These are phyloP conservation scores for Neospermospora avenae DNA, from an alignment of 2,329 filamentous ascomycete species.

Conservation along the genomic window DNA sequence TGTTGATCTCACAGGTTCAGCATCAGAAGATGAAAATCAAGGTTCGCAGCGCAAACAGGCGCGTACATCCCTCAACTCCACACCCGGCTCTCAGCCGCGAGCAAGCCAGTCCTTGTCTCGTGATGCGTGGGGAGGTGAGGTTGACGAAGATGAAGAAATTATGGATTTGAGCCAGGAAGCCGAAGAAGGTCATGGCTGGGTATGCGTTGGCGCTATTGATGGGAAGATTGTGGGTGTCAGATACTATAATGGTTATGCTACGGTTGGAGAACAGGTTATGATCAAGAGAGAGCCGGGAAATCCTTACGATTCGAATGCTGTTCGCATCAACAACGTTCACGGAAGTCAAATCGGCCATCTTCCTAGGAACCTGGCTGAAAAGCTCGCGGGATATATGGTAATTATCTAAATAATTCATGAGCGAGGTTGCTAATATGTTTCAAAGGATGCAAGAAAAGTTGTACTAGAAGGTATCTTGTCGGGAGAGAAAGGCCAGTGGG, in stretches of 20 bases:
- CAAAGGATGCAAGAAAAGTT: constrained; percentile 53
- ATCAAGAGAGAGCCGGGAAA: constrained; percentile 65
- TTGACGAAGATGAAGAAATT: constrained; percentile 28
- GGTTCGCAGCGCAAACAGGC: constrained; percentile 29
- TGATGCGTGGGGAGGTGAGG: constrained; percentile 22
- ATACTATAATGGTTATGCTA: constrained; percentile 63
- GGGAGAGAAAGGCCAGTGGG: constrained; percentile 62
- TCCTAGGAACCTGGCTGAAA: constrained; percentile 62
- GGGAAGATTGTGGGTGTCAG: constrained; percentile 49
- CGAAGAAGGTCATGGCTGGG: constrained; percentile 33
- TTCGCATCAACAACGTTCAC: constrained; percentile 74
- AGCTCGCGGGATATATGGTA: constrained; percentile 70
- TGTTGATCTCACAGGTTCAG: constrained; percentile 41
- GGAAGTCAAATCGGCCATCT: constrained; percentile 76
- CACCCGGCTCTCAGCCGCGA: constrained; percentile 16
- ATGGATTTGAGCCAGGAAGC: constrained; percentile 33
- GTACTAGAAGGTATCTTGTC: constrained; percentile 66
- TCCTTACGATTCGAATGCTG: constrained; percentile 70
- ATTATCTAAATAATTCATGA: constrained; percentile 19
- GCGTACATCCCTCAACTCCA: constrained; percentile 14
- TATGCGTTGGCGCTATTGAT: constrained; percentile 34
- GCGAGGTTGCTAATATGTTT: constrained; percentile 17
- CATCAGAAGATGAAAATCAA: constrained; percentile 34
- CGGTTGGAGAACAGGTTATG: constrained; percentile 59
- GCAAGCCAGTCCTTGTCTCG: constrained; percentile 24